A percentile compares a stretch with the other conserved stretches of the same genome.
Evolutionary conservation across 176 grass and related monocot genomes (phyloP).

Genomic region (Otatea glauca): DNA sequence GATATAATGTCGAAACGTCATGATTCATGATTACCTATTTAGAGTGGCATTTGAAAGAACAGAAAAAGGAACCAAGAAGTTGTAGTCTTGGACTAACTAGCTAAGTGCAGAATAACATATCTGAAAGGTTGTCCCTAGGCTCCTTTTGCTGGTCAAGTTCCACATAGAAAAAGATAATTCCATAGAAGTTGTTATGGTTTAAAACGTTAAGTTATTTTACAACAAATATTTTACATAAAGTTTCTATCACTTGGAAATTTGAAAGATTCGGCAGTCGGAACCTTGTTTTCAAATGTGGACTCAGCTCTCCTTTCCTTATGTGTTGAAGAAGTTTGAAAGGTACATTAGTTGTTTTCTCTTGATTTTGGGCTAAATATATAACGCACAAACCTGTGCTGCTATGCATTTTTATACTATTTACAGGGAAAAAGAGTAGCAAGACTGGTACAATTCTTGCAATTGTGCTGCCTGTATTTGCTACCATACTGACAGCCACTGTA

Average conservation of each 20-base stretch:
- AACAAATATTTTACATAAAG: neutral
- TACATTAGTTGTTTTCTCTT: neutral
- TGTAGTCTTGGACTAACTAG: neutral
- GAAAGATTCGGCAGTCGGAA: neutral
- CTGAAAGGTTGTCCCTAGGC: neutral
- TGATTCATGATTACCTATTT: neutral
- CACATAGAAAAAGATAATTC: neutral
- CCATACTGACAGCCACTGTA: neutral
- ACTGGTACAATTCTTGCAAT: conserved; percentile 43
- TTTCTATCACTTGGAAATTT: neutral
- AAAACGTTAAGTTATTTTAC: neutral
- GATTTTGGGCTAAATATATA: neutral
- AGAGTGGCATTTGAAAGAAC: neutral
- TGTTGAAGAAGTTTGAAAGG: too few species aligned
- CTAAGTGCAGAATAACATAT: neutral
- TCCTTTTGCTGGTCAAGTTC: neutral
- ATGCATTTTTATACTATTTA: neutral
- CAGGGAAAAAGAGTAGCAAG: conserved; percentile 34
- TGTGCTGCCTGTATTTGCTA: conserved; percentile 24
- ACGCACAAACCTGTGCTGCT: neutral
- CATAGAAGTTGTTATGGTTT: neutral
- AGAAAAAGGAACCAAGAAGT: neutral
- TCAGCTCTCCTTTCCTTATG: neutral
- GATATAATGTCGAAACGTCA: too few species aligned
- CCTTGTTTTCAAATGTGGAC: neutral